These are phyloP conservation scores for Candida andamanensis DNA, from an alignment of 805 yeast species.

Conservation along the genomic window DNA sequence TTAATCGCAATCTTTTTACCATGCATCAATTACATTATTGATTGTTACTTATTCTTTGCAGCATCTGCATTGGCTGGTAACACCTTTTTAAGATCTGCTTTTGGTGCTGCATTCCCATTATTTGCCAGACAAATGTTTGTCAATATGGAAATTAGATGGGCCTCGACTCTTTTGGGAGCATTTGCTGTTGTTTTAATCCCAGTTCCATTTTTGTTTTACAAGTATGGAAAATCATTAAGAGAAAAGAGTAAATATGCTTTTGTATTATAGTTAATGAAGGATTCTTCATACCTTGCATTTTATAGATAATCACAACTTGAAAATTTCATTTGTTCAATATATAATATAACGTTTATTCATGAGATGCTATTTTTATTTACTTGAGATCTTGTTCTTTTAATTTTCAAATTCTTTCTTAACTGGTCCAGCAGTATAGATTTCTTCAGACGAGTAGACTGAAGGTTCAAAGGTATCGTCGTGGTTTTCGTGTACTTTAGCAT, in stretches of 20 bases:
- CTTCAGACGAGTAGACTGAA: slow-evolving; percentile 36
- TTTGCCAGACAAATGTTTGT: slow-evolving; percentile 51
- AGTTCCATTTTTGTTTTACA: slow-evolving; percentile 51
- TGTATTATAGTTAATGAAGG: slow-evolving; percentile 7
- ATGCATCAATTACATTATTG: slow-evolving; percentile 55
- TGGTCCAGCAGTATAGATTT: slow-evolving; percentile 40
- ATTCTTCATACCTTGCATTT: too few species aligned
- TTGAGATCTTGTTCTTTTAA: too few species aligned
- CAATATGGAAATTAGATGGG: slow-evolving; percentile 50
- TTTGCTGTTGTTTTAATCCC: slow-evolving; percentile 49
- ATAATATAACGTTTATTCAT: slow-evolving; percentile 1
- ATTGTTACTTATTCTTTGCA: slow-evolving; percentile 51
- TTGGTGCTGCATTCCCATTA: slow-evolving; percentile 60
- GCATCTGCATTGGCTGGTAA: slow-evolving; percentile 66
- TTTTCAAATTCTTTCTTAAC: slow-evolving; percentile 21
- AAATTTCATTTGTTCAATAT: too few species aligned
- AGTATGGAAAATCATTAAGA: slow-evolving; percentile 40
- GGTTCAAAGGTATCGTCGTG: slow-evolving; percentile 33
- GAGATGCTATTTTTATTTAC: not conserved
- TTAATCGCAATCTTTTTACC: slow-evolving; percentile 56
- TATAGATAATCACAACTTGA: too few species aligned
- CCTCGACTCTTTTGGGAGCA: slow-evolving; percentile 49
- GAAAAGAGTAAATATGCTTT: slow-evolving; percentile 12
- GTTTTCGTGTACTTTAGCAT: slow-evolving; percentile 7
- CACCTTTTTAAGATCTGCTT: slow-evolving; percentile 52